Percentiles rank a stretch among this genome's conserved stretches.
phyloP scores from a whole-genome alignment of 257 asterid genomes.

The Fraxinus americana region DNA sequence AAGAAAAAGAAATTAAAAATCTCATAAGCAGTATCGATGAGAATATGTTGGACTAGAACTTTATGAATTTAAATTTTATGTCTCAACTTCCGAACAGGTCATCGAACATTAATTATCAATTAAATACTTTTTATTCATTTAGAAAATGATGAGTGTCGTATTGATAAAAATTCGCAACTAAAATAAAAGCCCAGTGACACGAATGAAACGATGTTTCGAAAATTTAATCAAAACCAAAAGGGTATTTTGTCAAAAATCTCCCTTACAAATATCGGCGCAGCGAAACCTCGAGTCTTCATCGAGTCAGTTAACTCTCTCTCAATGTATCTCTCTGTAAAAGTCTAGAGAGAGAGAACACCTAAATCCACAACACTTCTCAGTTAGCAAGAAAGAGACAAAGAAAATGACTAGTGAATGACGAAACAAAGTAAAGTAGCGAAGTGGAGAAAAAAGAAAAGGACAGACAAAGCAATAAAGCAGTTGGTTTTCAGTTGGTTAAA shows the following conservation, averaged over 20 bases:
- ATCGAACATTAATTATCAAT: too few species aligned
- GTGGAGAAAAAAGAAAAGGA: neutral
- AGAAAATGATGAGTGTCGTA: too few species aligned
- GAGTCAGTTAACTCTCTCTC: slow-evolving; percentile 12
- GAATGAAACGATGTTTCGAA: too few species aligned
- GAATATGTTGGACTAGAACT: too few species aligned
- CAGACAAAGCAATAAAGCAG: slow-evolving; percentile 37
- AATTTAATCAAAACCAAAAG: too few species aligned
- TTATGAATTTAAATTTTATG: too few species aligned
- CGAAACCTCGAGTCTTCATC: neutral
- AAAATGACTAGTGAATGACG: slow-evolving; percentile 35
- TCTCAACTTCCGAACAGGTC: too few species aligned
- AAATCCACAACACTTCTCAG: slow-evolving; percentile 1
- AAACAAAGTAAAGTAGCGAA: neutral
- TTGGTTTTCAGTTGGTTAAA: slow-evolving; percentile 47
- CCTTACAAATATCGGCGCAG: slow-evolving; percentile 21
- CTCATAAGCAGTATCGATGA: neutral
- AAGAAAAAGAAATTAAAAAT: neutral
- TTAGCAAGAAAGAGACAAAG: slow-evolving; percentile 23
- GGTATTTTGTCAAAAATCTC: neutral
- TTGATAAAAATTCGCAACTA: too few species aligned
- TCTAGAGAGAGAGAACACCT: slow-evolving; percentile 44
- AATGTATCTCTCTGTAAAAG: slow-evolving; percentile 25
- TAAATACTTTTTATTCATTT: too few species aligned
- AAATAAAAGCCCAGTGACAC: too few species aligned